Percentiles rank a stretch among this genome's conserved stretches.
Evolutionary conservation across 2,329 filamentous ascomycete genomes (phyloP).

Genomic region (Fusarium drepaniforme): DNA sequence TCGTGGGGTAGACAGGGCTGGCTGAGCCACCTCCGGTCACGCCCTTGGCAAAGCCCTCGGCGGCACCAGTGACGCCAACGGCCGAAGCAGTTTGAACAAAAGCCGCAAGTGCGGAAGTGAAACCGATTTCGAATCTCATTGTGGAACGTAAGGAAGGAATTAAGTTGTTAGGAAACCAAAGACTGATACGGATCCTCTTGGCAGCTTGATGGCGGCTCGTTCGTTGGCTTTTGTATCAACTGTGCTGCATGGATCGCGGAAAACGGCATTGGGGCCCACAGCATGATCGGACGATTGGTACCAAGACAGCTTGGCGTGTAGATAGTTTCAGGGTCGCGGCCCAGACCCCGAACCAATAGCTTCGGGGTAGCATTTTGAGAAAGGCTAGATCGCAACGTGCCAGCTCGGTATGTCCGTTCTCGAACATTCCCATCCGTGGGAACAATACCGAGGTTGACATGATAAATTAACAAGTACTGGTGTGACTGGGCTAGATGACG

Average conservation of each 20-base stretch:
- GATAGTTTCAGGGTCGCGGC: background rate
- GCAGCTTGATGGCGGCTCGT: background rate
- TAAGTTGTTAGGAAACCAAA: background rate
- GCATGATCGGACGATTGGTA: background rate
- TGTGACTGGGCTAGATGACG: background rate
- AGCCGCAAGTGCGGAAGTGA: background rate
- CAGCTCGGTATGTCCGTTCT: background rate
- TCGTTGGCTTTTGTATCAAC: background rate
- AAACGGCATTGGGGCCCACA: background rate
- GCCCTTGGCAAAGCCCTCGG: background rate
- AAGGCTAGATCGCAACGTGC: background rate
- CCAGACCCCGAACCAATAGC: background rate
- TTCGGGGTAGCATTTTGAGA: background rate
- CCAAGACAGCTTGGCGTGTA: background rate
- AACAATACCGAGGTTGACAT: background rate
- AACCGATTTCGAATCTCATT: background rate
- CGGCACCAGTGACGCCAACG: background rate
- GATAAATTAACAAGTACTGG: background rate
- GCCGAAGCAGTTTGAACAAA: background rate
- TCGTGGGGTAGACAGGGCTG: background rate
- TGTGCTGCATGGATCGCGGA: background rate
- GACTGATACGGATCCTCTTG: background rate
- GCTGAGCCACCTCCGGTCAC: background rate
- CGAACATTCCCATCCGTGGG: background rate
- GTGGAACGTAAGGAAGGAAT: background rate